These are phyloP conservation scores for Arthrinium phaeospermum DNA, from an alignment of 2,329 filamentous ascomycete genomes.

Conservation along the genomic window DNA sequence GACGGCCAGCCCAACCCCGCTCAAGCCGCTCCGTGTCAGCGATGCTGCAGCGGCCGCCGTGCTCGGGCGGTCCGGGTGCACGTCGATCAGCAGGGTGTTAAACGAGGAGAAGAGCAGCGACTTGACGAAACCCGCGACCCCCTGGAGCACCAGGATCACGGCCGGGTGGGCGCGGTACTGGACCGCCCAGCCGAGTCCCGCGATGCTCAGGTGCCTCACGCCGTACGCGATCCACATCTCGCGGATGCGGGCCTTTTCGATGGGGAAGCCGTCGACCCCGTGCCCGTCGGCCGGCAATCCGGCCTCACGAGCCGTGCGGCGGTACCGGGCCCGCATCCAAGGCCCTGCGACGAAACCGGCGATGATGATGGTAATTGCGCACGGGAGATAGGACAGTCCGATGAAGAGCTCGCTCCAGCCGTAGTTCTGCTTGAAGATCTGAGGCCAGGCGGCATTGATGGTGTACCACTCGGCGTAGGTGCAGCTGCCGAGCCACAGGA, in stretches of 20 bases:
- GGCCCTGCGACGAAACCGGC: slow-evolving; percentile 20
- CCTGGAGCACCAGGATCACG: slow-evolving; percentile 14
- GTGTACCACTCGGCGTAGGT: slow-evolving; percentile 23
- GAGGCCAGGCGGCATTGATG: slow-evolving; percentile 20
- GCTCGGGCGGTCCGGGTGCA: slow-evolving; percentile 20
- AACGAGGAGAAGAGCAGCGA: slow-evolving; percentile 19
- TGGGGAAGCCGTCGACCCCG: slow-evolving; percentile 18
- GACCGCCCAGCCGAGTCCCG: slow-evolving; percentile 16
- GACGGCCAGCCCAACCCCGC: slow-evolving; percentile 17
- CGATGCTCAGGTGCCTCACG: slow-evolving; percentile 18
- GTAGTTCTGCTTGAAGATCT: slow-evolving; percentile 20
- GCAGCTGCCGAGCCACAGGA: slow-evolving; percentile 20
- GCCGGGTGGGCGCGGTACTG: slow-evolving; percentile 17
- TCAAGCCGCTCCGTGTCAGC: slow-evolving; percentile 19
- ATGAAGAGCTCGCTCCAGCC: slow-evolving; percentile 13
- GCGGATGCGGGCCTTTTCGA: slow-evolving; percentile 20
- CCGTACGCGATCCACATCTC: slow-evolving; percentile 19
- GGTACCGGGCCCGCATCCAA: slow-evolving; percentile 22
- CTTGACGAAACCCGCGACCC: slow-evolving; percentile 1
- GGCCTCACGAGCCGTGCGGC: slow-evolving; percentile 20
- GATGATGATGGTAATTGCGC: slow-evolving; percentile 11
- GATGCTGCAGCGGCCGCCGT: slow-evolving; percentile 21
- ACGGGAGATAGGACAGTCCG: slow-evolving; percentile 20
- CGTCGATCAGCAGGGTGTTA: slow-evolving; percentile 21
- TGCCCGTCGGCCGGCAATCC: slow-evolving; percentile 12